Conservation (phyloP, 805 yeast species). For the Starmera caribaea region DNA sequence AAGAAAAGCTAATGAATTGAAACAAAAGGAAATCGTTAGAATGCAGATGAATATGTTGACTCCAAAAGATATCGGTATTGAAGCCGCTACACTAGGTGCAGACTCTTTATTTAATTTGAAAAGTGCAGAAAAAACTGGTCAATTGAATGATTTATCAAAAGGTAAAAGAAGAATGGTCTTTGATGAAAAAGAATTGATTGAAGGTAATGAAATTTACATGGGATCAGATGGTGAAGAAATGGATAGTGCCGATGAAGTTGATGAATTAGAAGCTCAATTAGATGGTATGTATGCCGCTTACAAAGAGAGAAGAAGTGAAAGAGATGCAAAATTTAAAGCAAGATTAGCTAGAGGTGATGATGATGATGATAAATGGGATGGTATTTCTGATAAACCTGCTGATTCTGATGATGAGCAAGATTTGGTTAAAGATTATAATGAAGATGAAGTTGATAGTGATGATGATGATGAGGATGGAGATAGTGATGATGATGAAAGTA, state of each 20-base stretch:
- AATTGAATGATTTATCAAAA: slow-evolving; percentile 57
- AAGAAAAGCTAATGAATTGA: slow-evolving; percentile 69
- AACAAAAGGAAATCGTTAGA: slow-evolving; percentile 80
- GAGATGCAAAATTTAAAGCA: slow-evolving; percentile 60
- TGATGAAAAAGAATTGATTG: slow-evolving; percentile 40
- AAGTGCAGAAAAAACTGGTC: slow-evolving; percentile 83
- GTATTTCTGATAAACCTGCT: slow-evolving; percentile 33
- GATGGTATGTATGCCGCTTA: slow-evolving; percentile 72
- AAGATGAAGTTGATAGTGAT: slow-evolving; percentile 21
- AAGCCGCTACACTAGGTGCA: slow-evolving; percentile 74
- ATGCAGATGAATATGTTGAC: slow-evolving; percentile 96
- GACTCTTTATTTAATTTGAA: slow-evolving; percentile 76
- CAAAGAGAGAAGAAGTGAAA: slow-evolving; percentile 57
- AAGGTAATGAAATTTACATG: slow-evolving; percentile 48
- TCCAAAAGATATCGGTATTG: slow-evolving; percentile 87
- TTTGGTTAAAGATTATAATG: slow-evolving; percentile 33
- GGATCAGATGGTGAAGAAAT: slow-evolving; percentile 32
- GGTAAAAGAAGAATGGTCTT: slow-evolving; percentile 67
- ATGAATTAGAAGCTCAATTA: slow-evolving; percentile 70
- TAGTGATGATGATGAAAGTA: slow-evolving; percentile 67
- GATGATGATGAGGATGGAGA: slow-evolving; percentile 32
- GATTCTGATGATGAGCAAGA: slow-evolving; percentile 16
- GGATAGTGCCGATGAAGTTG: slow-evolving; percentile 42
- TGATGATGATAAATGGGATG: slow-evolving; percentile 73
- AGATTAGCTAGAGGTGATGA: slow-evolving; percentile 67